Evolutionary conservation across 2,329 filamentous ascomycete genomes (phyloP).

Genomic region (Colletotrichum sidae): DNA sequence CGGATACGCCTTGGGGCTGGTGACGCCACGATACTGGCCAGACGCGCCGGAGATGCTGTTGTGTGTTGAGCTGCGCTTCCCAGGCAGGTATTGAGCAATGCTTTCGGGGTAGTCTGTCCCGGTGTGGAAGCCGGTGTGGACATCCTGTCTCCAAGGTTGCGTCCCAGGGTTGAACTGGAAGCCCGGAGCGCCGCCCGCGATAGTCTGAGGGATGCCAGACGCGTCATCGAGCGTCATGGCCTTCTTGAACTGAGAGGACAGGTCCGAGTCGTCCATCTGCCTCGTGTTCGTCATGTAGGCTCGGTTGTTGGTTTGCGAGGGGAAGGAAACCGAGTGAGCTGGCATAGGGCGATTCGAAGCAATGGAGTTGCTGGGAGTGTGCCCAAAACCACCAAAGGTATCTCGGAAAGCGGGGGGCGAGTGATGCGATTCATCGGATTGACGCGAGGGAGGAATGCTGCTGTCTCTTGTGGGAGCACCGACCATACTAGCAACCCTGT

Average conservation of each 20-base stretch:
- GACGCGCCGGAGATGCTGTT: conserved; percentile 53
- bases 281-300: conserved; percentile 51
- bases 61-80: conserved; percentile 49
- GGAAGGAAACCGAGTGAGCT: conserved; percentile 60
- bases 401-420: conserved; percentile 47
- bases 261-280: conserved; percentile 51
- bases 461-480: conserved; percentile 59
- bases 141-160: conserved; percentile 57
- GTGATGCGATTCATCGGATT: conserved; percentile 57
- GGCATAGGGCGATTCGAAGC: conserved; percentile 60
- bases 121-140: conserved; percentile 43
- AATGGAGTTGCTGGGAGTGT: conserved; percentile 57
- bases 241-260: conserved; percentile 49
- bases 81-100: conserved; percentile 37
- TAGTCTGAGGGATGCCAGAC: conserved; percentile 36
- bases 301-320: conserved; percentile 55
- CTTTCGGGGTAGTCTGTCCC: conserved; percentile 47
- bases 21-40: conserved; percentile 44
- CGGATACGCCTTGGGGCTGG: conserved; percentile 40
- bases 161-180: conserved; percentile 62
- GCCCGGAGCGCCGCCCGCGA: conserved; percentile 44
- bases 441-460: conserved; percentile 67
- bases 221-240: conserved; percentile 49
- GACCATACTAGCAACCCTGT: conserved; percentile 49
- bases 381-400: conserved; percentile 45